phyloP scores from a whole-genome alignment of 1,284 basidiomycete genomes.

The Papiliotrema terrestris region DNA sequence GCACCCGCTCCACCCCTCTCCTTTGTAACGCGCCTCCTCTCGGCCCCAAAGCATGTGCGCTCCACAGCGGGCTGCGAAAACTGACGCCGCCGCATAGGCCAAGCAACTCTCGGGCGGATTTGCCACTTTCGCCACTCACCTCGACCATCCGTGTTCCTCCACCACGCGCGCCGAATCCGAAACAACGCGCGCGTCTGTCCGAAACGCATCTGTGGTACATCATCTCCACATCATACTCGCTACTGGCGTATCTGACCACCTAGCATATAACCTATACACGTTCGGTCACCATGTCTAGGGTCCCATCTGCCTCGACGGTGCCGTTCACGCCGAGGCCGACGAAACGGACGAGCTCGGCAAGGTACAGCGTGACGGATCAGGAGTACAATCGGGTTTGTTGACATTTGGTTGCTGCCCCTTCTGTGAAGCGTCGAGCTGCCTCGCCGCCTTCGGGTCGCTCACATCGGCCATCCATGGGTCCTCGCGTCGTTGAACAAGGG shows the following conservation, averaged over 20 bases:
- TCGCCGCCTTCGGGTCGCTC: not conserved
- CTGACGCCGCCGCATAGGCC: too few species aligned
- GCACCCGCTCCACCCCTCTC: too few species aligned
- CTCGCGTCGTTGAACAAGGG: too few species aligned
- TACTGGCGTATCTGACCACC: not conserved
- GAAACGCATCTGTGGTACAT: too few species aligned
- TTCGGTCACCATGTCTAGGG: slow-evolving; percentile 10
- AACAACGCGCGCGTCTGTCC: too few species aligned
- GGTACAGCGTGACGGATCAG: slow-evolving; percentile 23
- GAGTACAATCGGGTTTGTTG: slow-evolving; percentile 35
- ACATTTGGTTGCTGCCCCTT: not conserved
- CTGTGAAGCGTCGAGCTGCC: not conserved
- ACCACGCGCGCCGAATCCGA: too few species aligned
- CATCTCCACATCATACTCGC: not conserved
- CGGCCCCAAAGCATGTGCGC: too few species aligned
- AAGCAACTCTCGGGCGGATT: too few species aligned
- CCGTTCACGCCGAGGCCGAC: slow-evolving; percentile 43
- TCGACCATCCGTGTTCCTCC: too few species aligned
- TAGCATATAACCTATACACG: not conserved
- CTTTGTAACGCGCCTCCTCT: too few species aligned
- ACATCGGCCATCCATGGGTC: not conserved
- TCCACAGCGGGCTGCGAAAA: too few species aligned
- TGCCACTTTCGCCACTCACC: too few species aligned
- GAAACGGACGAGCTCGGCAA: slow-evolving; percentile 21
- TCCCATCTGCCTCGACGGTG: slow-evolving; percentile 22